These are phyloP conservation scores for Hypoxylon sp. DNA, from an alignment of 2,329 filamentous ascomycete genomes.

Conservation along the genomic window DNA sequence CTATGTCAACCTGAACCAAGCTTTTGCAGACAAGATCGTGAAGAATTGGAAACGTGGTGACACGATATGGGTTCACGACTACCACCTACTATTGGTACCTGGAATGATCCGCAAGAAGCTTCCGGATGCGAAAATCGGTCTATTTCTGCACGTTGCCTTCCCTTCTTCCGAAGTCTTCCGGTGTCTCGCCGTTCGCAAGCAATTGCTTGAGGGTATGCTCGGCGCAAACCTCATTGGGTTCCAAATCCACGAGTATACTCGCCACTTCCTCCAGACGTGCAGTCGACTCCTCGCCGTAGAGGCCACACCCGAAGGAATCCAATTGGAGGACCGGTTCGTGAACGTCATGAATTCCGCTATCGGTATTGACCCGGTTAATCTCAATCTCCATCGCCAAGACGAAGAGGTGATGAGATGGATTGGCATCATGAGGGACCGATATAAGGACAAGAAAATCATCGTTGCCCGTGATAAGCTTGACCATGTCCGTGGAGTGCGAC, in stretches of 20 bases:
- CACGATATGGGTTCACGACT: slow-evolving; percentile 95
- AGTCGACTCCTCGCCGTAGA: slow-evolving; percentile 92
- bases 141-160: slow-evolving; percentile 96
- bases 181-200: slow-evolving; percentile 87
- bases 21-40: slow-evolving; percentile 91
- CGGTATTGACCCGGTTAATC: slow-evolving; percentile 86
- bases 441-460: slow-evolving; percentile 90
- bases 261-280: slow-evolving; percentile 96
- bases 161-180: slow-evolving; percentile 97
- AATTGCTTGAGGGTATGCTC: slow-evolving; percentile 92
- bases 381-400: slow-evolving; percentile 79
- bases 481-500: slow-evolving; percentile 89
- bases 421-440: slow-evolving; percentile 83
- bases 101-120: slow-evolving; percentile 90
- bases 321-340: slow-evolving; percentile 93
- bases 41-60: slow-evolving; percentile 95
- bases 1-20: slow-evolving; percentile 93
- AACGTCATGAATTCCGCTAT: slow-evolving; percentile 90
- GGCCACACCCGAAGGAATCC: slow-evolving; percentile 87
- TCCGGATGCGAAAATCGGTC: slow-evolving; percentile 94
- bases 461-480: slow-evolving; percentile 96
- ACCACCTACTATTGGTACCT: slow-evolving; percentile 91
- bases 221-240: slow-evolving; percentile 94
- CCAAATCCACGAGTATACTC: slow-evolving; percentile 92
- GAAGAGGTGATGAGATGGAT: slow-evolving; percentile 85